Conservation (phyloP, 1,284 basidiomycete genomes). For the Neolentinus lepideus region DNA sequence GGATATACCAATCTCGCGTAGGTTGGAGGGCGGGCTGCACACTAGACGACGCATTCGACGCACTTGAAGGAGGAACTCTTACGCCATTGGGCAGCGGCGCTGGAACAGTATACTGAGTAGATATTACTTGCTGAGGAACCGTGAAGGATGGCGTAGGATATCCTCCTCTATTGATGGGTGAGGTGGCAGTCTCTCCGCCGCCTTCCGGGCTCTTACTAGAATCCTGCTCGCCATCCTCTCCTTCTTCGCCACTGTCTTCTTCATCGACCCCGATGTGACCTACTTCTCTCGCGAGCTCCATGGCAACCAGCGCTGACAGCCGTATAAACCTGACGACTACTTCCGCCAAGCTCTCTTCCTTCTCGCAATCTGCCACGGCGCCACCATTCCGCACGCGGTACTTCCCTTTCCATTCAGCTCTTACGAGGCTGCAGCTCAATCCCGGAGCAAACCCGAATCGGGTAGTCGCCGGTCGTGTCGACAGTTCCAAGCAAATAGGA, state of each 20-base stretch:
- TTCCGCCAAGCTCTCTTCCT: slow-evolving; percentile 42
- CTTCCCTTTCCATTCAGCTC: slow-evolving; percentile 1
- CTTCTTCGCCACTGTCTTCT: slow-evolving; percentile 20
- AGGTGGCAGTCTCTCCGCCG: not conserved
- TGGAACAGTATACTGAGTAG: not conserved
- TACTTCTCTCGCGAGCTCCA: slow-evolving; percentile 60
- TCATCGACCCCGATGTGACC: slow-evolving; percentile 21
- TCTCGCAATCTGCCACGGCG: slow-evolving; percentile 19
- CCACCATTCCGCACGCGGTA: slow-evolving; percentile 3
- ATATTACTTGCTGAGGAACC: not conserved
- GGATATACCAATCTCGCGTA: slow-evolving; percentile 72
- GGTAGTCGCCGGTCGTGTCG: not conserved
- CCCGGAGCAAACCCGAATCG: not conserved
- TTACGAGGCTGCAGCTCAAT: not conserved
- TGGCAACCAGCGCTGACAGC: slow-evolving; percentile 66
- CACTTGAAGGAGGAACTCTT: not conserved
- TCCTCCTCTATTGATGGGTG: not conserved
- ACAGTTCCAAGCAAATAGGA: not conserved
- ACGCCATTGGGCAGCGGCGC: not conserved
- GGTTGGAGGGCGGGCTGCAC: slow-evolving; percentile 48
- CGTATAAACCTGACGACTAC: slow-evolving; percentile 67
- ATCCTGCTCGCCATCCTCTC: slow-evolving; percentile 33
- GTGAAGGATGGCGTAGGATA: not conserved
- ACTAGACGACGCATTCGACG: slow-evolving; percentile 14
- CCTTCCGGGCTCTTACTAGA: slow-evolving; percentile 16